A percentile compares a stretch with the other conserved stretches of the same genome.
Conservation (phyloP, 305 asterid species). For the Solanum hybrid region DNA sequence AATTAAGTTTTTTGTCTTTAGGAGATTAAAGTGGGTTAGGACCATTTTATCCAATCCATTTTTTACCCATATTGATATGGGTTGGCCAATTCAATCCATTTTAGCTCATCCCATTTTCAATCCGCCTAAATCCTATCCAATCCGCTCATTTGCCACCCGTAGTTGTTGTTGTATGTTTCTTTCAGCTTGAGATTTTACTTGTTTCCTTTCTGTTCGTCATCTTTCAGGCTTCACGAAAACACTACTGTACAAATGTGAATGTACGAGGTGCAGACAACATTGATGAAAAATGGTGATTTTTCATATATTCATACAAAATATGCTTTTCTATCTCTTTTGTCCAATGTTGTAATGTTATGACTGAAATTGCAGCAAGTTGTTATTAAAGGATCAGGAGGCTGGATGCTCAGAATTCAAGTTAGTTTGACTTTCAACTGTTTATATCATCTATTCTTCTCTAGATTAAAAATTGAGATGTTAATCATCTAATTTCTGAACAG, state of each 20-base stretch:
- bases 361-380: constrained; percentile 57
- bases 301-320: neutral
- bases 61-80: neutral
- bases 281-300: constrained; percentile 72
- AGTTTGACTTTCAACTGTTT: constrained; percentile 2
- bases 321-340: neutral
- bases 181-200: neutral
- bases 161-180: neutral
- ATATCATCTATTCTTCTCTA: neutral
- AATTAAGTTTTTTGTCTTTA: neutral
- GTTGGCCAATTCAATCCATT: neutral
- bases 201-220: neutral
- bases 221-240: constrained; percentile 83
- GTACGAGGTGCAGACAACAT: constrained; percentile 53
- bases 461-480: constrained; percentile 11
- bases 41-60: neutral
- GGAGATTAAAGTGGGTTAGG: neutral
- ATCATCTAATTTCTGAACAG: constrained; percentile 29
- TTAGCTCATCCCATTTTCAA: neutral
- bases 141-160: neutral
- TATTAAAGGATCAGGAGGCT: constrained; percentile 50
- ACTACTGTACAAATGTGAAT: constrained; percentile 64
- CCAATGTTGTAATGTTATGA: neutral
- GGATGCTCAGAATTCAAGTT: constrained; percentile 80
- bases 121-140: neutral